Percentiles rank a stretch among this genome's conserved stretches.
phyloP scores from a whole-genome alignment of 2,329 filamentous ascomycete genomes.

The Fusarium sterilihyphosum region DNA sequence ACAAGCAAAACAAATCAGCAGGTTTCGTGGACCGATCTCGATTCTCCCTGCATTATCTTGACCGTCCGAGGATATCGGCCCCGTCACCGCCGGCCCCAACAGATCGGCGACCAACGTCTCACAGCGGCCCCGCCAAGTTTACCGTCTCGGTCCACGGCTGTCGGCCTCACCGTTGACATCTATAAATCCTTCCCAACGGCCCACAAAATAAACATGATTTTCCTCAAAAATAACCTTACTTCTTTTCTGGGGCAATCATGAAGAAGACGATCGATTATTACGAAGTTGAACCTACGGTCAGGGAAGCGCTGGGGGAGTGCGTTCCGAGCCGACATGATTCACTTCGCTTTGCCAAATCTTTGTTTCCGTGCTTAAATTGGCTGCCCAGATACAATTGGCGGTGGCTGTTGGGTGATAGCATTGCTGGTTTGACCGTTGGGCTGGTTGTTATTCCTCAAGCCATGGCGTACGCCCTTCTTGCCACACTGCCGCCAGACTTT shows the following conservation, averaged over 20 bases:
- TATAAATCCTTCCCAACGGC: not conserved
- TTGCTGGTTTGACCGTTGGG: constrained; percentile 56
- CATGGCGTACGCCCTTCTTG: constrained; percentile 82
- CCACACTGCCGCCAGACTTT: constrained; percentile 73
- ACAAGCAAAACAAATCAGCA: not conserved
- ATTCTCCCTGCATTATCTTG: not conserved
- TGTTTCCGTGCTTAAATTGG: constrained; percentile 7
- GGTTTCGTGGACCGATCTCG: not conserved
- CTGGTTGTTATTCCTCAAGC: constrained; percentile 82
- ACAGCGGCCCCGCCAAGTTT: constrained; percentile 8
- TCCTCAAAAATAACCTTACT: not conserved
- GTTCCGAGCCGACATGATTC: not conserved
- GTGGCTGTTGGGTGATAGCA: constrained; percentile 15
- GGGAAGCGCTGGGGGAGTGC: not conserved
- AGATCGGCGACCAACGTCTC: constrained; percentile 11
- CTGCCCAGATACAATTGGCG: constrained; percentile 15
- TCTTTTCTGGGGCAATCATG: not conserved
- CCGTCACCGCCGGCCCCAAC: not conserved
- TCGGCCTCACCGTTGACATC: constrained; percentile 2
- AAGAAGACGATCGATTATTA: not conserved
- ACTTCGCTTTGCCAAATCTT: not conserved
- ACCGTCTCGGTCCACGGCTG: constrained; percentile 12
- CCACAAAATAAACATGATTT: constrained; percentile 2
- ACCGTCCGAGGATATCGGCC: constrained; percentile 8
- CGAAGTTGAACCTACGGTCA: constrained; percentile 5